phyloP scores from a whole-genome alignment of 805 yeast genomes.

The Yarrowia sp. region DNA sequence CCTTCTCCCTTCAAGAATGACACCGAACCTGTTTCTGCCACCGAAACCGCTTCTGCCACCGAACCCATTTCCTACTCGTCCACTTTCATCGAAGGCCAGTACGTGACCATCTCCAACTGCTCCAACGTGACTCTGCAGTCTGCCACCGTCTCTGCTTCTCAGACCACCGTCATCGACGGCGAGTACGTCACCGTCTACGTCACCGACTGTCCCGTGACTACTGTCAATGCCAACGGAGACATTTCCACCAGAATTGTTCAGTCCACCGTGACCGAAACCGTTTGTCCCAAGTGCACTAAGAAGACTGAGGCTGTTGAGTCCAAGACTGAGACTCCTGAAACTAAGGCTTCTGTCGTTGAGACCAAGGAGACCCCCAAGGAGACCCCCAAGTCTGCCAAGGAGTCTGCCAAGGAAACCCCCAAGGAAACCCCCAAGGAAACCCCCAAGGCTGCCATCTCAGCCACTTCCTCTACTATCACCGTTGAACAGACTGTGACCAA shows the following conservation, averaged over 20 bases:
- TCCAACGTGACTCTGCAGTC: neutral
- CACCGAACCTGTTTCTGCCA: too few relatives aligned
- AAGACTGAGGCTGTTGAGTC: neutral
- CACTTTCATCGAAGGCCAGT: neutral
- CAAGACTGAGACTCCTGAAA: neutral
- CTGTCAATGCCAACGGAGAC: neutral
- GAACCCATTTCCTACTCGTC: too few relatives aligned
- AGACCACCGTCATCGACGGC: neutral
- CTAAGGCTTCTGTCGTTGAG: neutral
- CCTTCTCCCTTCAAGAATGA: too few relatives aligned
- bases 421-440: too few relatives aligned
- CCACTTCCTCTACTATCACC: neutral
- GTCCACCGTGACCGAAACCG: slow-evolving; percentile 24
- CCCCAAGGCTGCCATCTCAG: too few relatives aligned
- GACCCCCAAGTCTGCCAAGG: slow-evolving; percentile 8
- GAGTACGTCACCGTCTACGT: slow-evolving; percentile 14
- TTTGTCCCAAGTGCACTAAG: slow-evolving; percentile 22
- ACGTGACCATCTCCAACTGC: slow-evolving; percentile 6
- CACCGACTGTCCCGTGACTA: slow-evolving; percentile 8
- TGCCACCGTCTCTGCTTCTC: neutral
- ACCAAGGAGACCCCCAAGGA: too few relatives aligned
- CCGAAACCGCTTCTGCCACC: too few relatives aligned
- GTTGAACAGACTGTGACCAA: slow-evolving; percentile 2
- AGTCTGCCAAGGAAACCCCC: too few relatives aligned
- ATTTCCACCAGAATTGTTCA: neutral